A percentile compares a stretch with the other conserved stretches of the same genome.
Evolutionary conservation across 1,284 basidiomycete species (phyloP).

Genomic region (Schizopora paradoxa): DNA sequence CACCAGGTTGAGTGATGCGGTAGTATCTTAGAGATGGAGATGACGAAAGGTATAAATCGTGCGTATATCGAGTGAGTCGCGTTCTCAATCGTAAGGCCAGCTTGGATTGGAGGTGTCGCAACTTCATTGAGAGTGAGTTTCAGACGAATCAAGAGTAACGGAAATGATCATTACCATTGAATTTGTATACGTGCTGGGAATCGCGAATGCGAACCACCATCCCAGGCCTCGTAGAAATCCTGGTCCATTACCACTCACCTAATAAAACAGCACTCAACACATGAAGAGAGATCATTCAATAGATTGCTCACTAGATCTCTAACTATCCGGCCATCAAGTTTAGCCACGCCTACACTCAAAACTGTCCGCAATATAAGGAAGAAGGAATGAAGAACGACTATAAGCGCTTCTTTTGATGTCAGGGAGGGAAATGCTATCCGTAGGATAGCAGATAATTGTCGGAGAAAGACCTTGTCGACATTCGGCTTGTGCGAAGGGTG

Average conservation of each 20-base stretch:
- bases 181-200: slow-evolving; percentile 95
- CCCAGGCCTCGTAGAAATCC: slow-evolving; percentile 83
- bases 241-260: slow-evolving; percentile 77
- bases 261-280: too few species aligned
- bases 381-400: slow-evolving; percentile 77
- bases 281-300: too few species aligned
- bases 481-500: slow-evolving; percentile 52
- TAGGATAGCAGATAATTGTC: slow-evolving; percentile 74
- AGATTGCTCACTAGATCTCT: slow-evolving; percentile 63
- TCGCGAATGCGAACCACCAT: slow-evolving; percentile 86
- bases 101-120: slow-evolving; percentile 88
- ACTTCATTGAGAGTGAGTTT: slow-evolving; percentile 42
- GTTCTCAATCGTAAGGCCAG: slow-evolving; percentile 83
- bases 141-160: slow-evolving; percentile 7
- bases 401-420: slow-evolving; percentile 69
- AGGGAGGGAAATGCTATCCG: slow-evolving; percentile 73
- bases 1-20: slow-evolving; percentile 47
- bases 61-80: slow-evolving; percentile 85
- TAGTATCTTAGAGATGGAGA: slow-evolving; percentile 69
- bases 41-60: slow-evolving; percentile 85
- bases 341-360: slow-evolving; percentile 83
- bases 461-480: slow-evolving; percentile 76
- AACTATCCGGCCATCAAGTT: slow-evolving; percentile 87
- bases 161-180: slow-evolving; percentile 62
- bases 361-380: slow-evolving; percentile 88